Base-by-base conservation (phyloP, 2,329 filamentous ascomycete genomes). In the Penicillium sp. region DNA sequence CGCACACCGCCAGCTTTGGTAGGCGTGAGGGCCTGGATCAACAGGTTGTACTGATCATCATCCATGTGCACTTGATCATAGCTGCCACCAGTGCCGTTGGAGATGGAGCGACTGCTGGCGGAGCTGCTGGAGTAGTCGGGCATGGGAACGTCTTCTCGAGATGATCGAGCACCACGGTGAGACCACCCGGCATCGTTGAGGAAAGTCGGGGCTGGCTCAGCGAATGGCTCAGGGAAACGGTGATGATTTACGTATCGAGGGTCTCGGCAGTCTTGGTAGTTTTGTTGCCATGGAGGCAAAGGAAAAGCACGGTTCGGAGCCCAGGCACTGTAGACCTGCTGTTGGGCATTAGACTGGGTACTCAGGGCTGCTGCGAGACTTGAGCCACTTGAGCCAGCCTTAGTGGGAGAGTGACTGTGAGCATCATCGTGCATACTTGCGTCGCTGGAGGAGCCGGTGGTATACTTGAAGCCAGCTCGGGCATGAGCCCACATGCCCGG, bases 371-470 rank as follows among this genome's bases (percentile, higher is more conserved):
- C 9, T 12, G 12, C 6, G 5, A 12, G 13, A 20, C 37, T 25
- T 5, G 8, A 7, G 13, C 64, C 62, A 46, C 28, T 15, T 6
- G 8, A 10, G 13, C 64, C 62, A 46, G 65, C 57, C 46, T 71
- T 71, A 20, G 77, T 76, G 18, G 83, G 84, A 0, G 84, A 86
- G 59, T 87, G 83, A 1, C 79, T 72, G 62, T 87, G 84, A 6
- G 75, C 74, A n/a, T 83, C 79, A 2, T 75, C 66, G 3, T 71
- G 69, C 38, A 77, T 74, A 35, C 79, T 76, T 1, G 67, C 8
- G 64, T 68, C 66, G 69, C 47, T 49, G 33, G 62, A 55, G 37
- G 7, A 7, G 24, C 3, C 12, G 49, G 52, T 25, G 39, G 61
- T 60, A 43, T 68, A 69, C 49, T 67, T 68, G 52, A 68, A 64